These are phyloP conservation scores for Boletus coccyginus DNA, from an alignment of 768 basidiomycete genomes.

Conservation along the genomic window DNA sequence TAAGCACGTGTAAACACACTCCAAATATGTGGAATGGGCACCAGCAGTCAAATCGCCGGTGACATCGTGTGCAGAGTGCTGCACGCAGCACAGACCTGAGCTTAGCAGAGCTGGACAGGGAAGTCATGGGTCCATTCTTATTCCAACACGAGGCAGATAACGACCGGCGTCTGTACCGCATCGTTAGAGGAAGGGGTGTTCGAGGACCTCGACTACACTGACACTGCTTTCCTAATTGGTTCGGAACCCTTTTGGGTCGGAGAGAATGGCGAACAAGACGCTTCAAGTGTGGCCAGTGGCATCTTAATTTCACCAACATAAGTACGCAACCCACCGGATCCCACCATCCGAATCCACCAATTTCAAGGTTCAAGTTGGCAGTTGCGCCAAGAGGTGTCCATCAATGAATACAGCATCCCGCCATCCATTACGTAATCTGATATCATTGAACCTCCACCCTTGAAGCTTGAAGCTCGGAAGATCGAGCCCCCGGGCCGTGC, in stretches of 20 bases:
- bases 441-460: no score
- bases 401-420: constrained; percentile 19
- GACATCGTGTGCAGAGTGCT: constrained; percentile 9
- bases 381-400: background rate
- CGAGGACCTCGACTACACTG: constrained; percentile 11
- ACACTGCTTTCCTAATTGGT: constrained; percentile 13
- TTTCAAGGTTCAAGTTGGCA: constrained; percentile 2
- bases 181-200: constrained; percentile 14
- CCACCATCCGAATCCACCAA: background rate
- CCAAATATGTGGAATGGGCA: background rate
- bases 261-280: no score
- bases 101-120: background rate
- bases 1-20: constrained; percentile 3
- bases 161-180: constrained; percentile 24
- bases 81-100: background rate
- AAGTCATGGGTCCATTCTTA: background rate
- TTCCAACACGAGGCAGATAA: constrained; percentile 28
- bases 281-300: no score
- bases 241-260: constrained; percentile 10
- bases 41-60: background rate
- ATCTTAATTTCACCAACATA: background rate
- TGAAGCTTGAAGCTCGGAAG: background rate
- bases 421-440: constrained; percentile 10
- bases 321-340: background rate
- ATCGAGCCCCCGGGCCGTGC: background rate